Base-by-base conservation (phyloP, 2,329 filamentous ascomycete genomes). In the Metarhizium robertsii region DNA sequence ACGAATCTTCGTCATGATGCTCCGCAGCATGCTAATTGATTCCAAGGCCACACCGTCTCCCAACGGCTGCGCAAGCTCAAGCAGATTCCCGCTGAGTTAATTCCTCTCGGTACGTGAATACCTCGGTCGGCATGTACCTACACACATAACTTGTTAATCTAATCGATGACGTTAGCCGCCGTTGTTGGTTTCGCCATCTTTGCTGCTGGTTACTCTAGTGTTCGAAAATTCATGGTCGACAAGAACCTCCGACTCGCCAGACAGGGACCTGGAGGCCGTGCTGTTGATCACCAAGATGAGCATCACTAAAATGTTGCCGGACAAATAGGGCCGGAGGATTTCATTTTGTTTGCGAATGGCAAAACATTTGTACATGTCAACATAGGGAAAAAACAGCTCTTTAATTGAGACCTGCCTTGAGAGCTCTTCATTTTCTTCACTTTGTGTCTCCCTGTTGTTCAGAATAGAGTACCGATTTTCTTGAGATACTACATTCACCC, bases 41-140 rank as follows among this genome's bases (percentile, higher is more conserved):
- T 14, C 52, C 64, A 59, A 99, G 94, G 90, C 71, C 94, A 97
- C 79, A 96, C 92, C 67, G 85, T 97, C 75, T 96, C 92, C 63
- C 94, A 97, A 80, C 90, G 92, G 72, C 80, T 99, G 67, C 88
- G 92, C 72, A 87, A 85, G 71, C 80, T 96, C 69, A 92, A 88
- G 82, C 85, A 86, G 76, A 87, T 97, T 69, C 94, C 94, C 64
- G 85, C 90, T 65, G 94, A 99, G 81, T 81, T 99, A 82, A 84
- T 92, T 65, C 94, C 94, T 69, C 87, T 99, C 66, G 92, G 92
- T 95, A 86, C 73, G 50, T 52, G 56, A 2, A 57, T 3, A 40
- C 38, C 48, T 49, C 29, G 42, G 36, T 50, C 34, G 30, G 43
- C 34, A 16, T 43, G 50, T 29, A 18, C 10, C 47, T 46, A 36